Conservation (phyloP, 2,329 filamentous ascomycete species). For the Purpureocillium lavendulum region DNA sequence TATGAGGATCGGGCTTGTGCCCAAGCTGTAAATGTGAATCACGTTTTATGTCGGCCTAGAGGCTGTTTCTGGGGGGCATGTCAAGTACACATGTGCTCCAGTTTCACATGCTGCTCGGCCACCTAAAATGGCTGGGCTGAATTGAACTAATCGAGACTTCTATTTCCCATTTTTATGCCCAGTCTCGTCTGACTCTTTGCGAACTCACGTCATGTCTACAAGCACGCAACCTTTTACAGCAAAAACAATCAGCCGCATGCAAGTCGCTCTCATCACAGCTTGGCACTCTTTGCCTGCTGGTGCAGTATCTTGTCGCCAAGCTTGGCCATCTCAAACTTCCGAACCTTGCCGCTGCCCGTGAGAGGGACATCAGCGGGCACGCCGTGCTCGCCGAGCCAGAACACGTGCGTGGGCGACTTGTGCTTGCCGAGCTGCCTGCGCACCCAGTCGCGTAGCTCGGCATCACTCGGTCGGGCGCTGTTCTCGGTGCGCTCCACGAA, state of each 20-base stretch:
- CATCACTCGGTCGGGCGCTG: conserved; percentile 32
- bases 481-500: conserved; percentile 42
- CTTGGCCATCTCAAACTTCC: conserved; percentile 56
- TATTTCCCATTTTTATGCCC: no score
- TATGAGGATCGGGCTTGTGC: conserved; percentile 42
- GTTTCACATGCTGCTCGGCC: no score
- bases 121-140: no score
- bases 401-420: conserved; percentile 65
- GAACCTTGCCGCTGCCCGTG: conserved; percentile 65
- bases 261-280: conserved; percentile 27
- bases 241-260: no score
- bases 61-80: no score
- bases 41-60: no score
- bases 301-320: conserved; percentile 46
- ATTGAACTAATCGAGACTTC: no score
- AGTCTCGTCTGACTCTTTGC: no score
- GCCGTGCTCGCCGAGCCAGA: conserved; percentile 61
- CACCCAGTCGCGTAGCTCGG: conserved; percentile 55
- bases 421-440: conserved; percentile 53
- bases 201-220: no score
- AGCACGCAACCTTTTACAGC: no score
- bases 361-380: conserved; percentile 49
- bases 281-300: conserved; percentile 35
- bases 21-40: conserved; percentile 34
- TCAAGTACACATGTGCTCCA: no score